A percentile compares a stretch with the other conserved stretches of the same genome.
Conservation (phyloP, 2,329 filamentous ascomycete genomes). For the Emergomyces pasteurianus region DNA sequence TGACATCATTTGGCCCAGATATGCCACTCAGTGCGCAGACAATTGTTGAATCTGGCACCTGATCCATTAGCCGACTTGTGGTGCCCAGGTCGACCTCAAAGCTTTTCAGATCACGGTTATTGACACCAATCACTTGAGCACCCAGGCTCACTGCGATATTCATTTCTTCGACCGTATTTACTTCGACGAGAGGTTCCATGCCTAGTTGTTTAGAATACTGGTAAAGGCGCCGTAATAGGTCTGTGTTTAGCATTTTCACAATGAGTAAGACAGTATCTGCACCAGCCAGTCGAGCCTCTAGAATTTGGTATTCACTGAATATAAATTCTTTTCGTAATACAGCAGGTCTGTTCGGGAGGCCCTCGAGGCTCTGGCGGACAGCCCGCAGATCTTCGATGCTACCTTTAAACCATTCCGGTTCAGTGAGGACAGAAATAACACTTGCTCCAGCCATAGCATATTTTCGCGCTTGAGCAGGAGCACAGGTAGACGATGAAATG, state of each 20-base stretch:
- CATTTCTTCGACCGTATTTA: slow-evolving; percentile 93
- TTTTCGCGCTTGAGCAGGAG: slow-evolving; percentile 76
- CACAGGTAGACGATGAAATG: slow-evolving; percentile 77
- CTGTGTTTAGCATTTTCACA: slow-evolving; percentile 87
- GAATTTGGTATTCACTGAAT: slow-evolving; percentile 95
- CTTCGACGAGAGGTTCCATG: slow-evolving; percentile 96
- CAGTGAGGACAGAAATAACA: slow-evolving; percentile 95
- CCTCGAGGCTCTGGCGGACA: slow-evolving; percentile 77
- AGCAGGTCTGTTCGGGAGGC: slow-evolving; percentile 84
- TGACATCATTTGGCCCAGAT: slow-evolving; percentile 74
- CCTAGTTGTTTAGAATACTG: slow-evolving; percentile 78
- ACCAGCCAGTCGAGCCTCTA: slow-evolving; percentile 83
- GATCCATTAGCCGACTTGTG: slow-evolving; percentile 73
- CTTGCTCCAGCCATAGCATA: slow-evolving; percentile 92
- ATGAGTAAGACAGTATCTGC: slow-evolving; percentile 92
- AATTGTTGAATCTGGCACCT: slow-evolving; percentile 74
- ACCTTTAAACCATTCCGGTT: slow-evolving; percentile 98
- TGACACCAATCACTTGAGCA: slow-evolving; percentile 86
- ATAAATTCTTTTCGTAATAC: slow-evolving; percentile 93
- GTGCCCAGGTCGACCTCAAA: slow-evolving; percentile 95
- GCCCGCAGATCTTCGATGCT: slow-evolving; percentile 85
- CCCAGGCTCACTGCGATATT: slow-evolving; percentile 72
- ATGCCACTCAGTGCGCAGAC: slow-evolving; percentile 94
- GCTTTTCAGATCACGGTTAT: slow-evolving; percentile 91
- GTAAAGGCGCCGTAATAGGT: slow-evolving; percentile 65